phyloP scores from a whole-genome alignment of 2,329 filamentous ascomycete genomes.

The Harringtonia aguacate region DNA sequence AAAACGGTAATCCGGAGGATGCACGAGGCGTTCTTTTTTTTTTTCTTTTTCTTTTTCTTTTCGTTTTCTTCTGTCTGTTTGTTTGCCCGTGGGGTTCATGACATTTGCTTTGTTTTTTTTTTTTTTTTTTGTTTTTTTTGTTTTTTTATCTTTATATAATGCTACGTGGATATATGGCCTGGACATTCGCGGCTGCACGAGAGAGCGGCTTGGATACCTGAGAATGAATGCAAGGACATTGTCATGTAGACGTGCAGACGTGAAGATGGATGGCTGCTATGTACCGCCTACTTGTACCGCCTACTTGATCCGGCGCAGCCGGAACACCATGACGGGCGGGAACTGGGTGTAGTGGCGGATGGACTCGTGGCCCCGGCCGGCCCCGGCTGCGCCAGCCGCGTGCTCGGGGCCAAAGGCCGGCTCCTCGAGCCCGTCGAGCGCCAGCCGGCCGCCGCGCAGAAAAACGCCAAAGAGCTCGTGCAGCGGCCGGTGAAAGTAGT shows the following conservation, averaged over 20 bases:
- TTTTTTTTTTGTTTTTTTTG: background rate
- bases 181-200: too few species aligned
- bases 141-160: background rate
- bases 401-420: slow-evolving; percentile 26
- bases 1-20: background rate
- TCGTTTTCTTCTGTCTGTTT: background rate
- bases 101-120: background rate
- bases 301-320: slow-evolving; percentile 9
- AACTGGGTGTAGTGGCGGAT: slow-evolving; percentile 28
- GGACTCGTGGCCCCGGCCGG: slow-evolving; percentile 5
- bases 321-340: slow-evolving; percentile 24
- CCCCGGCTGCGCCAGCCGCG: slow-evolving; percentile 15
- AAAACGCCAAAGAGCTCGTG: slow-evolving; percentile 30
- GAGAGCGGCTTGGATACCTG: too few species aligned
- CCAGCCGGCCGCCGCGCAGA: slow-evolving; percentile 20
- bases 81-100: too few species aligned
- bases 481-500: slow-evolving; percentile 18
- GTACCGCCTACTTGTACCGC: too few species aligned
- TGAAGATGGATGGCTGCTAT: too few species aligned
- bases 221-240: too few species aligned
- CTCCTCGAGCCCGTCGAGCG: slow-evolving; percentile 36
- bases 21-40: background rate
- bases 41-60: background rate
- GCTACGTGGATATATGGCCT: too few species aligned
- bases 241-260: too few species aligned